These are phyloP conservation scores for Filobasidium uniguttulatum DNA, from an alignment of 1,284 basidiomycete species.

Conservation along the genomic window DNA sequence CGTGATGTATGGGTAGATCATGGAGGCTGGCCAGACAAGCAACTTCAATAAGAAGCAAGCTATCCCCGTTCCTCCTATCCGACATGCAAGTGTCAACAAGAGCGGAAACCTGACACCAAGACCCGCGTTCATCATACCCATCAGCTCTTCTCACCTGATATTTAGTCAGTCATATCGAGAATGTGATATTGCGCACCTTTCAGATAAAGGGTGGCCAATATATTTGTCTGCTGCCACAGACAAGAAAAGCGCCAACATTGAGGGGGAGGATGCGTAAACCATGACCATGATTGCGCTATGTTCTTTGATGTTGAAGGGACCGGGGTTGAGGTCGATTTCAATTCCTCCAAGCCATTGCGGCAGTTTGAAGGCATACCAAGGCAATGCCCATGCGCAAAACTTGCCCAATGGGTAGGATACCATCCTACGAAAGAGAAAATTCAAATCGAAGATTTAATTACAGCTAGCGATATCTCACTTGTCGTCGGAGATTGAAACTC, in stretches of 20 bases:
- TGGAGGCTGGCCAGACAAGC: constrained; percentile 58
- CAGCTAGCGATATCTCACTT: background rate
- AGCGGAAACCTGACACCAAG: constrained; percentile 62
- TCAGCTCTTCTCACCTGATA: no score
- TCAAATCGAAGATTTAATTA: no score
- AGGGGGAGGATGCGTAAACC: constrained; percentile 57
- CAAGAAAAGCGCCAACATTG: constrained; percentile 61
- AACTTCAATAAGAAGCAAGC: constrained; percentile 47
- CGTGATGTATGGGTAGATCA: constrained; percentile 96
- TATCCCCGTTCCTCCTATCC: constrained; percentile 83
- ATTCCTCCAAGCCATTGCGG: constrained; percentile 44
- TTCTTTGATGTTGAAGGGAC: constrained; percentile 81
- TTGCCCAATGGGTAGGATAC: constrained; percentile 81
- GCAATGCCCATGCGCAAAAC: constrained; percentile 63
- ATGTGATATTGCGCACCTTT: constrained; percentile 41
- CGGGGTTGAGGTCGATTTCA: constrained; percentile 77
- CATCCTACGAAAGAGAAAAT: constrained; percentile 39
- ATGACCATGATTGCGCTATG: constrained; percentile 87
- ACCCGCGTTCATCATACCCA: no score
- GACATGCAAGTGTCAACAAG: constrained; percentile 69
- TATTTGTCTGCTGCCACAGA: constrained; percentile 63
- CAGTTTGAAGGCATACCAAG: constrained; percentile 60
- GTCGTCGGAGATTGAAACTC: no score
- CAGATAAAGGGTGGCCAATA: constrained; percentile 50
- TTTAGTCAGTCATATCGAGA: no score